Evolutionary conservation across 305 asterid genomes (phyloP).

Genomic region (Striga hermonthica): DNA sequence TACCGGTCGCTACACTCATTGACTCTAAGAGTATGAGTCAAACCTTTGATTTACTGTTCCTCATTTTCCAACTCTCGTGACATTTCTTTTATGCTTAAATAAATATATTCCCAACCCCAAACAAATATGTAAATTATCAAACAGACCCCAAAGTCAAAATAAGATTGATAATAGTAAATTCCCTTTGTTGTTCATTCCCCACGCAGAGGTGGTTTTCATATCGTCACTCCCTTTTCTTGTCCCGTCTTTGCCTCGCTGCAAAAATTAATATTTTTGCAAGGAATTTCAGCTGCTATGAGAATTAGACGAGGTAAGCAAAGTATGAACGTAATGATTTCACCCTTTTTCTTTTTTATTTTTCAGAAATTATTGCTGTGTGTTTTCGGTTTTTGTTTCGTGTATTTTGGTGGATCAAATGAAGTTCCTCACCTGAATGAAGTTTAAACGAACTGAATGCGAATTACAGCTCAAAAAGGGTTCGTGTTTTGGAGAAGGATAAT

Average conservation of each 20-base stretch:
- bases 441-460: constrained; percentile 19
- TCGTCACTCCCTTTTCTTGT: not conserved
- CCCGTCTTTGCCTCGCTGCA: constrained; percentile 6
- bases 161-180: constrained; percentile 22
- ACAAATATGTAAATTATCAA: not conserved
- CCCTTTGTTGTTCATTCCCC: constrained; percentile 1
- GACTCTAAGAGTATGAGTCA: no score
- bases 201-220: not conserved
- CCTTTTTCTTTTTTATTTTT: constrained; percentile 12
- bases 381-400: constrained; percentile 14
- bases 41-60: no score
- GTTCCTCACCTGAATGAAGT: constrained; percentile 24
- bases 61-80: constrained; percentile 4
- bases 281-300: constrained; percentile 21
- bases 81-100: not conserved
- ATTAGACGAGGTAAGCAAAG: constrained; percentile 32
- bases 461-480: constrained; percentile 10
- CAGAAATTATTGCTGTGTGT: constrained; percentile 15
- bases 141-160: constrained; percentile 32
- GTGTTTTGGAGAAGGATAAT: not conserved
- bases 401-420: constrained; percentile 29
- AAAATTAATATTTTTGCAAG: not conserved
- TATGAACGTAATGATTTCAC: no score
- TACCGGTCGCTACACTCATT: no score
- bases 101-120: constrained; percentile 17